These are phyloP conservation scores for Pulchroboletus neoregius DNA, from an alignment of 1,284 basidiomycete species.

Conservation along the genomic window DNA sequence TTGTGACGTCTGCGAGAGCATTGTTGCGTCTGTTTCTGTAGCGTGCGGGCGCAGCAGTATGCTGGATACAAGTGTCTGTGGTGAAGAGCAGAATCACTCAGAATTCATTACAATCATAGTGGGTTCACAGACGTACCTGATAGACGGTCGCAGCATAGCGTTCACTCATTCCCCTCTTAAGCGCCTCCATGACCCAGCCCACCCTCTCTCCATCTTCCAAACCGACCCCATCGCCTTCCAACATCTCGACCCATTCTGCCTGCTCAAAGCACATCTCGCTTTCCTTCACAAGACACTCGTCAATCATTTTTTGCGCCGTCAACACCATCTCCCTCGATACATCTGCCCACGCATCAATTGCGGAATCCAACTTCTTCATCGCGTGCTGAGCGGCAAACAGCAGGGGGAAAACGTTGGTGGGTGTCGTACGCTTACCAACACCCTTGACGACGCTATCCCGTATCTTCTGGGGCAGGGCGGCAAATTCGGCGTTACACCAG, in stretches of 20 bases:
- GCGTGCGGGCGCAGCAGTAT: conserved; percentile 69
- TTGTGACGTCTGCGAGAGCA: conserved; percentile 62
- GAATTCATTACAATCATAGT: neutral
- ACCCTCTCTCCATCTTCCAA: conserved; percentile 74
- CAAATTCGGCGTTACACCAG: conserved; percentile 82
- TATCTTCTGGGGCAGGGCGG: conserved; percentile 59
- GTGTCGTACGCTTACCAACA: conserved; percentile 61
- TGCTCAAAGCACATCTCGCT: conserved; percentile 63
- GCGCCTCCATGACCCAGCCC: conserved; percentile 63
- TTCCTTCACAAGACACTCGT: conserved; percentile 56
- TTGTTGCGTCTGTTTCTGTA: conserved; percentile 51
- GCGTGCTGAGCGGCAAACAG: conserved; percentile 67
- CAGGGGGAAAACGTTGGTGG: conserved; percentile 61
- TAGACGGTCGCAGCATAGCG: conserved; percentile 65
- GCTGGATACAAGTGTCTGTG: conserved; percentile 68
- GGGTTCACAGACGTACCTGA: conserved; percentile 47
- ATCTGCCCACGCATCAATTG: conserved; percentile 68
- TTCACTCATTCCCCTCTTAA: conserved; percentile 56
- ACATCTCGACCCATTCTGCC: conserved; percentile 66
- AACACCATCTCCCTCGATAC: conserved; percentile 61
- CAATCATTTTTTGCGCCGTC: conserved; percentile 53
- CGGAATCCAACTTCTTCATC: conserved; percentile 47
- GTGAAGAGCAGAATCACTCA: neutral
- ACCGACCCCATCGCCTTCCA: conserved; percentile 63
- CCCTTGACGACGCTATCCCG: conserved; percentile 69